These are phyloP conservation scores for Wolfiporia cocos DNA, from an alignment of 1,284 basidiomycete species.

Conservation along the genomic window DNA sequence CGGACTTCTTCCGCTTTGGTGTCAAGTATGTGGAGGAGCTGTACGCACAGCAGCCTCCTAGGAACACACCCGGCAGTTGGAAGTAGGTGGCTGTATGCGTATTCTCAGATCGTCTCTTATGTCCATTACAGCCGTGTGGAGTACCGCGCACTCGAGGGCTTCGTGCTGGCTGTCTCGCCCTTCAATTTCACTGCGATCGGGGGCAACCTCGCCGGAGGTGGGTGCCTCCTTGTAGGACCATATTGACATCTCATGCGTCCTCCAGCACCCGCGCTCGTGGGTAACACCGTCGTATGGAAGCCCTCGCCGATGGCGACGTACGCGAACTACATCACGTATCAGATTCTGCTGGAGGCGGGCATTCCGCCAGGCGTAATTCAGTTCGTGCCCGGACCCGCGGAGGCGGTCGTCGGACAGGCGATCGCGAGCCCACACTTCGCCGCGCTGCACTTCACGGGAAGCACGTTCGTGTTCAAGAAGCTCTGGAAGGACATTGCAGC, in stretches of 20 bases:
- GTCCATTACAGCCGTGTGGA: conserved; percentile 70
- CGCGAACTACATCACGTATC: conserved; percentile 90
- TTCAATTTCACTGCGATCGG: conserved; percentile 99
- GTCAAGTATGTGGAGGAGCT: conserved; percentile 97
- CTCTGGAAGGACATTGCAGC: conserved; percentile 94
- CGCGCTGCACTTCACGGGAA: conserved; percentile 95
- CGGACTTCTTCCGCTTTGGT: conserved; percentile 95
- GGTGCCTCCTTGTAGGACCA: conserved; percentile 14
- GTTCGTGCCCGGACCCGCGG: conserved; percentile 87
- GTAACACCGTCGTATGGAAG: conserved; percentile 97
- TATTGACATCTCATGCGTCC: conserved; percentile 4
- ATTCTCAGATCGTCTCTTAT: not conserved
- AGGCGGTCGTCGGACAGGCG: conserved; percentile 77
- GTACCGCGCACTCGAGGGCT: conserved; percentile 95
- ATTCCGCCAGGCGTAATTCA: conserved; percentile 94
- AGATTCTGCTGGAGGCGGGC: conserved; percentile 93
- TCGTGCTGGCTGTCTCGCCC: conserved; percentile 94
- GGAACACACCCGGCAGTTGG: conserved; percentile 88
- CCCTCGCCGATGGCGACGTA: conserved; percentile 94
- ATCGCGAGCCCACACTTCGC: conserved; percentile 81
- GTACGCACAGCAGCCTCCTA: conserved; percentile 85
- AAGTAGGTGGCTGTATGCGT: conserved; percentile 59
- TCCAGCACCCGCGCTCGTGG: conserved; percentile 85
- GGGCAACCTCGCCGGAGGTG: conserved; percentile 81
- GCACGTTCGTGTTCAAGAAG: conserved; percentile 89